phyloP scores from a whole-genome alignment of 192 early-diverging fungal species.

The Radiomyces spectabilis region DNA sequence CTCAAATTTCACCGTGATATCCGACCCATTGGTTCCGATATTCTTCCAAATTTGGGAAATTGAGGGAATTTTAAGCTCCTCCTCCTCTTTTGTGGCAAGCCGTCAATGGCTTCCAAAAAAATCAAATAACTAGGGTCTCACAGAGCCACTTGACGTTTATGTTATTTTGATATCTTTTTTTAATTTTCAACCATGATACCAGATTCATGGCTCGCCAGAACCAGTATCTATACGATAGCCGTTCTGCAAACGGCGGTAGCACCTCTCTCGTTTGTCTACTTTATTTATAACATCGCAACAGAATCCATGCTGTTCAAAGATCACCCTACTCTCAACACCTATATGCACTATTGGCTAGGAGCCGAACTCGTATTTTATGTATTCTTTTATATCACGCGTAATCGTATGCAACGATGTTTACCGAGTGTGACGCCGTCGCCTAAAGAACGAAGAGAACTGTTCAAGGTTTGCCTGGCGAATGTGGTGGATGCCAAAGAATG shows the following conservation, averaged over 20 bases:
- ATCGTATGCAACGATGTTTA: constrained; percentile 17
- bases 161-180: too few relatives aligned
- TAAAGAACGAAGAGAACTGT: constrained; percentile 8
- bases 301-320: neutral
- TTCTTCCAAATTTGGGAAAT: too few relatives aligned
- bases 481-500: constrained; percentile 9
- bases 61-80: too few relatives aligned
- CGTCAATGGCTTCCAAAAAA: too few relatives aligned
- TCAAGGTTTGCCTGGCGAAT: constrained; percentile 8
- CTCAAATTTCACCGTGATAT: too few relatives aligned
- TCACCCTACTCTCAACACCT: constrained; percentile 1
- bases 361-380: constrained; percentile 22
- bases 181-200: too few relatives aligned
- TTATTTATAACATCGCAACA: constrained; percentile 11
- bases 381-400: constrained; percentile 17
- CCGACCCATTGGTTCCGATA: too few relatives aligned
- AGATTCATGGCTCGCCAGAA: constrained; percentile 9
- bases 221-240: constrained; percentile 5
- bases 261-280: constrained; percentile 19
- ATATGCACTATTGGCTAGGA: constrained; percentile 25
- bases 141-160: too few relatives aligned
- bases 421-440: neutral
- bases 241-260: constrained; percentile 13
- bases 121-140: too few relatives aligned
- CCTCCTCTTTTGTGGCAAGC: too few relatives aligned